A percentile compares a stretch with the other conserved stretches of the same genome.
These are phyloP conservation scores for Knoxia roxburghii DNA, from an alignment of 257 asterid species.

Conservation along the genomic window DNA sequence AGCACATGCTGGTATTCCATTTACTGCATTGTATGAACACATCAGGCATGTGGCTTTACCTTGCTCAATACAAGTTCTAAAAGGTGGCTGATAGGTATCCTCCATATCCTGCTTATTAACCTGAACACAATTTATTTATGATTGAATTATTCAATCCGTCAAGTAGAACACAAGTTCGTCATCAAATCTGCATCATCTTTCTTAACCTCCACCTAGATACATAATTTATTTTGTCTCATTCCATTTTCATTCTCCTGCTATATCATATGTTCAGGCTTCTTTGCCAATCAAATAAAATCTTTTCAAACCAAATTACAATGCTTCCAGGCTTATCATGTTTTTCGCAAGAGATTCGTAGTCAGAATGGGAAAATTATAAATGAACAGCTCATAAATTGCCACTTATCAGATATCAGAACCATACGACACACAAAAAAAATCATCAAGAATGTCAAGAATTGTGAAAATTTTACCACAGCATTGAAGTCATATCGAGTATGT, in stretches of 20 bases:
- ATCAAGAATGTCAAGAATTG: not conserved
- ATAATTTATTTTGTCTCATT: not conserved
- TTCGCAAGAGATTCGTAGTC: no score
- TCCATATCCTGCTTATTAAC: conserved; percentile 80
- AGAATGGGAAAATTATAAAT: no score
- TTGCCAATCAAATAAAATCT: not conserved
- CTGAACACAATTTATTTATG: conserved; percentile 33
- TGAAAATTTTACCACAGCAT: conserved; percentile 56
- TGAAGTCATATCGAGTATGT: conserved; percentile 65
- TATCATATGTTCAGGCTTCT: not conserved
- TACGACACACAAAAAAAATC: not conserved
- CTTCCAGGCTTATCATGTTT: conserved; percentile 1
- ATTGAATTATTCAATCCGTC: conserved; percentile 11
- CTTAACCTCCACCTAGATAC: not conserved
- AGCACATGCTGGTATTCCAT: conserved; percentile 92
- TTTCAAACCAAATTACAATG: not conserved
- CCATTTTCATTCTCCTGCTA: not conserved
- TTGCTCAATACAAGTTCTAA: conserved; percentile 63
- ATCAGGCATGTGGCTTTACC: conserved; percentile 93
- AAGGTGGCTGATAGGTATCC: conserved; percentile 87
- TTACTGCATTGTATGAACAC: conserved; percentile 84
- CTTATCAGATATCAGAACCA: not conserved
- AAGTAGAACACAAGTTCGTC: not conserved
- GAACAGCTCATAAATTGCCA: not conserved
- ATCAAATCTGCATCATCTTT: not conserved